Evolutionary conservation across 2,329 filamentous ascomycete species (phyloP).

Genomic region (Microdochium nivale): DNA sequence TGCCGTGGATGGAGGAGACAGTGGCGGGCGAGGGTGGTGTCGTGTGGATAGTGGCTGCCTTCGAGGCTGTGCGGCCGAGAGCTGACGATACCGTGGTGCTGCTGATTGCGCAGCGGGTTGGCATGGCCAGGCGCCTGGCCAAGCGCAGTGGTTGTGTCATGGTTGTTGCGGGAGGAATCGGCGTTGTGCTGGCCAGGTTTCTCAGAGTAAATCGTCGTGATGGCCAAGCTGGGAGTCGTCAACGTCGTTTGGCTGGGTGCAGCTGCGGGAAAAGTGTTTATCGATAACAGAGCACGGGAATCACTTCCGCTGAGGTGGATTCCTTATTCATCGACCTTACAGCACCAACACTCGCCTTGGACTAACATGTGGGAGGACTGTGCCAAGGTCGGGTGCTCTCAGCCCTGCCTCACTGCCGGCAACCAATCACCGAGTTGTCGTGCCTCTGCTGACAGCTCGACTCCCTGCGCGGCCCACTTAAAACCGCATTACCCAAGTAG

Average conservation of each 20-base stretch:
- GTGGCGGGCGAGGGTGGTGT: constrained; percentile 30
- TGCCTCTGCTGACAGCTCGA: background rate
- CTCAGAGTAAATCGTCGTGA: too few species aligned
- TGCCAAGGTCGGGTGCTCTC: too few species aligned
- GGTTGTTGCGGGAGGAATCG: background rate
- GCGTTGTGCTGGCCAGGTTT: background rate
- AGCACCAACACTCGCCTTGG: too few species aligned
- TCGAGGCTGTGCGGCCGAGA: background rate
- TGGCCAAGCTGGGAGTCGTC: too few species aligned
- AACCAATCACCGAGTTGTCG: background rate
- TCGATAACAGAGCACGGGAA: too few species aligned
- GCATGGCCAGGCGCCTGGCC: background rate
- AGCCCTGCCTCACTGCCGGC: too few species aligned
- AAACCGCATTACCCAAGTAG: background rate
- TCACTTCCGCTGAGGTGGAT: too few species aligned
- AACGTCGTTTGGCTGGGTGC: too few species aligned
- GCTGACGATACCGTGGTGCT: background rate
- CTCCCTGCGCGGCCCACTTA: background rate
- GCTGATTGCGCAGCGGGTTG: background rate
- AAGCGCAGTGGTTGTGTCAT: background rate
- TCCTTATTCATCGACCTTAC: too few species aligned
- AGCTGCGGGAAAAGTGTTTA: too few species aligned
- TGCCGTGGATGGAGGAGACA: constrained; percentile 43
- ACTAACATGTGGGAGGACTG: too few species aligned
- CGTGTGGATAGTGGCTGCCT: constrained; percentile 13